Evolutionary conservation across 257 asterid species (phyloP).

Genomic region (Solanum piurae): DNA sequence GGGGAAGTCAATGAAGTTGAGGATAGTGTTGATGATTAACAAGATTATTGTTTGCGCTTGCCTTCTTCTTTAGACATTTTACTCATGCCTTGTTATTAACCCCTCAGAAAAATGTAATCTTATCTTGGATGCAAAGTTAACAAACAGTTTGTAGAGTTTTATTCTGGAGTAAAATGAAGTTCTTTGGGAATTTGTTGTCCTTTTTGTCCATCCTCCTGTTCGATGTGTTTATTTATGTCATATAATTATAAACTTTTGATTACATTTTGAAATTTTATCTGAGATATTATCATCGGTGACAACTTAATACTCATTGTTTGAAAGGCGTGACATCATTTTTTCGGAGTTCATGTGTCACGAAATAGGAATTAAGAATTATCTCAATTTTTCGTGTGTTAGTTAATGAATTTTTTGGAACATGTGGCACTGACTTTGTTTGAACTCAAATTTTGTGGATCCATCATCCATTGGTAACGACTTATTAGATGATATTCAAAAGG

Average conservation of each 20-base stretch:
- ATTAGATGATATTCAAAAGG: neutral
- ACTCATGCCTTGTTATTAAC: neutral
- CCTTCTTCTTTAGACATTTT: neutral
- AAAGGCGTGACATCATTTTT: too few species aligned
- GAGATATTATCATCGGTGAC: neutral
- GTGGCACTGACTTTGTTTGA: neutral
- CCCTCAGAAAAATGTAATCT: neutral
- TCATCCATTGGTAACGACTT: neutral
- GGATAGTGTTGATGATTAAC: neutral
- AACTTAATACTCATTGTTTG: neutral
- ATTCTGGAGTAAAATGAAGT: neutral
- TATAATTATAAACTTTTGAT: too few species aligned
- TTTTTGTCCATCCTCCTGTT: neutral
- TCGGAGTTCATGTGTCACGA: neutral
- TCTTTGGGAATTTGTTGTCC: neutral
- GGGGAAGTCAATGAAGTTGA: neutral
- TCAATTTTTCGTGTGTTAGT: too few species aligned
- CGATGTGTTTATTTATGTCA: neutral
- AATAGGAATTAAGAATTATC: neutral
- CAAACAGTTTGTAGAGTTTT: neutral
- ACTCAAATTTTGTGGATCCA: neutral
- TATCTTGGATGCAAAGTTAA: neutral
- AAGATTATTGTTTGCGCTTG: neutral
- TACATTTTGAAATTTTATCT: neutral
- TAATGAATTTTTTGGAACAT: neutral